Evolutionary conservation across 2,329 filamentous ascomycete genomes (phyloP).

Genomic region (Bipolaris victoriae): DNA sequence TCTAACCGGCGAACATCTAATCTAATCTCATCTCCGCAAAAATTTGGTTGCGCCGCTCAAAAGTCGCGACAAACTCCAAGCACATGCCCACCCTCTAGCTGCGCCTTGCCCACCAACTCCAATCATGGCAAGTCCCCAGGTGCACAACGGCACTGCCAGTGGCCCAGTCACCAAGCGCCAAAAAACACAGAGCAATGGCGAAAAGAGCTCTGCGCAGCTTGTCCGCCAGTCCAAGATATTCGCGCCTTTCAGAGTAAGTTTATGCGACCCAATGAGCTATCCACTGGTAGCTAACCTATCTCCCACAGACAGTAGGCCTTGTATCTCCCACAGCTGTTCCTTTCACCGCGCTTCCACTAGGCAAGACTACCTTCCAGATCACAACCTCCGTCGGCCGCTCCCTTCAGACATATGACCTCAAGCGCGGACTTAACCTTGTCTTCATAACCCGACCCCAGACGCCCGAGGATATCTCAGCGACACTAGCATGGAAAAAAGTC

Average conservation of each 20-base stretch:
- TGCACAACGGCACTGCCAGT: conserved; percentile 50
- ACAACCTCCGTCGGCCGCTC: conserved; percentile 91
- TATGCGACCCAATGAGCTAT: background rate
- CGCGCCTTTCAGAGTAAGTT: conserved; percentile 83
- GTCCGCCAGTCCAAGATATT: conserved; percentile 76
- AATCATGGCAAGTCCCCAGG: conserved; percentile 57
- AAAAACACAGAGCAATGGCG: conserved; percentile 37
- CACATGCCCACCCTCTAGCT: conserved; percentile 6
- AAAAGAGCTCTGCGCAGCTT: conserved; percentile 51
- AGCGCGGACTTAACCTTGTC: conserved; percentile 85
- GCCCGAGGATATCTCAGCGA: conserved; percentile 83
- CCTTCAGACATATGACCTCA: conserved; percentile 94
- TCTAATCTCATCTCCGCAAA: conserved; percentile 35
- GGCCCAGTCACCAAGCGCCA: conserved; percentile 72
- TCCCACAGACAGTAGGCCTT: conserved; percentile 79
- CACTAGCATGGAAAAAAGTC: conserved; percentile 82
- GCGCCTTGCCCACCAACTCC: background rate
- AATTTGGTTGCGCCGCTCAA: conserved; percentile 16
- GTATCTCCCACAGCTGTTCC: conserved; percentile 90
- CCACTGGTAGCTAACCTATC: conserved; percentile 14
- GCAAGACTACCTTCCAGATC: conserved; percentile 95
- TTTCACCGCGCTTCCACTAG: conserved; percentile 85
- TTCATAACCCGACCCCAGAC: conserved; percentile 94
- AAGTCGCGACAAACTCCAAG: conserved; percentile 19
- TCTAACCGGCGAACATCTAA: conserved; percentile 20